Evolutionary conservation across 1,284 basidiomycete genomes (phyloP).

Genomic region (Papiliotrema terrestris): DNA sequence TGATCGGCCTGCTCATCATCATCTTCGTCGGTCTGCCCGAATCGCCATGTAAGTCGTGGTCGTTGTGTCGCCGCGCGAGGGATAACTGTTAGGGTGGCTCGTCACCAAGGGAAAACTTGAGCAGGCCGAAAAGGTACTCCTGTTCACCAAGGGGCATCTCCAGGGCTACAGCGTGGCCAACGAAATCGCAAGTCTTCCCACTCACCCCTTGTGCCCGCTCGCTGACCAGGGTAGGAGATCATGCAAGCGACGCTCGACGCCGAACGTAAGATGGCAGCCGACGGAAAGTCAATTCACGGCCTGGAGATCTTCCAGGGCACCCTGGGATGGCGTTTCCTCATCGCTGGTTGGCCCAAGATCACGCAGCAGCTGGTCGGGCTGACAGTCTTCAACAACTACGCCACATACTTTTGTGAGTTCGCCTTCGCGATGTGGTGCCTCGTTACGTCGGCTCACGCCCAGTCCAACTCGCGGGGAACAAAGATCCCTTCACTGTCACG

Average conservation of each 20-base stretch:
- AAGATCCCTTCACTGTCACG: constrained; percentile 29
- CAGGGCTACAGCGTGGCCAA: constrained; percentile 12
- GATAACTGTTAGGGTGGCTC: constrained; percentile 32
- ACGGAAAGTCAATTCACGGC: constrained; percentile 1
- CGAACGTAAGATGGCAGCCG: constrained; percentile 4
- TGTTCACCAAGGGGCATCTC: constrained; percentile 8
- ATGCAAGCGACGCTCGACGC: constrained; percentile 21
- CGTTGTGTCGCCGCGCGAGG: background rate
- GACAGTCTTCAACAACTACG: constrained; percentile 16
- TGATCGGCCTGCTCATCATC: constrained; percentile 17
- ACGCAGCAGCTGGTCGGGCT: constrained; percentile 21
- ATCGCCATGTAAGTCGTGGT: constrained; percentile 15
- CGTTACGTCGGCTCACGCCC: background rate
- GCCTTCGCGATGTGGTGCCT: background rate
- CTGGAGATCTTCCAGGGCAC: constrained; percentile 18
- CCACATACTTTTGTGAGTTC: constrained; percentile 20
- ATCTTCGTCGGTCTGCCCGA: constrained; percentile 26
- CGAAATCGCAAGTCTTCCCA: constrained; percentile 9
- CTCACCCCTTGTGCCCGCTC: background rate
- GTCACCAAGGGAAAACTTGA: constrained; percentile 17
- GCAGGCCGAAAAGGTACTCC: constrained; percentile 15
- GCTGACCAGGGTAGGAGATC: constrained; percentile 8
- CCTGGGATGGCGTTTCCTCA: constrained; percentile 20
- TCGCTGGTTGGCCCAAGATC: constrained; percentile 23
- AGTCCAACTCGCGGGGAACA: constrained; percentile 32